Evolutionary conservation across 352 stramenopile genomes (phyloP).

Genomic region (Phytophthora vignae): DNA sequence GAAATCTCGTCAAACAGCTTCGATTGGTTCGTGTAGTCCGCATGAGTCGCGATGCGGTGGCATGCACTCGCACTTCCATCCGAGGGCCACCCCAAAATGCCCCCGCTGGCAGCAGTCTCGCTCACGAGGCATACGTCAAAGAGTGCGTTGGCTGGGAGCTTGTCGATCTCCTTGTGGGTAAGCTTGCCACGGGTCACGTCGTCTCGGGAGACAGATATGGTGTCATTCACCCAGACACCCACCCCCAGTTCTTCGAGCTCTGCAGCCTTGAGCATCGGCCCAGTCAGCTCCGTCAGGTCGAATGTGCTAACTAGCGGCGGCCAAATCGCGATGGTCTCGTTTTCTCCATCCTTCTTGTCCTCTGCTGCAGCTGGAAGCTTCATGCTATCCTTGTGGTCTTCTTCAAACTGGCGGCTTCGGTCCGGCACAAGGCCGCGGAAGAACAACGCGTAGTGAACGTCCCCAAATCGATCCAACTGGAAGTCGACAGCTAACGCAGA

Average conservation of each 20-base stretch:
- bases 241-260: slow-evolving; percentile 59
- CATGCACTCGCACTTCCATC: slow-evolving; percentile 43
- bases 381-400: neutral
- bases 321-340: slow-evolving; percentile 42
- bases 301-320: slow-evolving; percentile 59
- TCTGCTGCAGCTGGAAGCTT: neutral
- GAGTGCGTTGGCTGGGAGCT: slow-evolving; percentile 65
- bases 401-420: slow-evolving; percentile 32
- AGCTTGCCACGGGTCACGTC: slow-evolving; percentile 62
- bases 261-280: slow-evolving; percentile 60
- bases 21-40: slow-evolving; percentile 85
- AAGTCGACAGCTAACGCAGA: slow-evolving; percentile 64
- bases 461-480: slow-evolving; percentile 60
- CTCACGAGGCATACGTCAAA: slow-evolving; percentile 82
- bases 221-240: slow-evolving; percentile 81
- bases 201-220: slow-evolving; percentile 74
- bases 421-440: slow-evolving; percentile 63
- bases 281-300: slow-evolving; percentile 51
- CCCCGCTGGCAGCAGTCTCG: slow-evolving; percentile 73
- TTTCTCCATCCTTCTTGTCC: slow-evolving; percentile 4
- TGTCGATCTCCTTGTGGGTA: slow-evolving; percentile 66
- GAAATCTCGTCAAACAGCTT: slow-evolving; percentile 61
- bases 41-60: slow-evolving; percentile 64
- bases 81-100: slow-evolving; percentile 63
- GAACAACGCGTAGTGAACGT: slow-evolving; percentile 83